Base-by-base conservation (phyloP, 805 yeast species). In the Ogataea trehalophila region DNA sequence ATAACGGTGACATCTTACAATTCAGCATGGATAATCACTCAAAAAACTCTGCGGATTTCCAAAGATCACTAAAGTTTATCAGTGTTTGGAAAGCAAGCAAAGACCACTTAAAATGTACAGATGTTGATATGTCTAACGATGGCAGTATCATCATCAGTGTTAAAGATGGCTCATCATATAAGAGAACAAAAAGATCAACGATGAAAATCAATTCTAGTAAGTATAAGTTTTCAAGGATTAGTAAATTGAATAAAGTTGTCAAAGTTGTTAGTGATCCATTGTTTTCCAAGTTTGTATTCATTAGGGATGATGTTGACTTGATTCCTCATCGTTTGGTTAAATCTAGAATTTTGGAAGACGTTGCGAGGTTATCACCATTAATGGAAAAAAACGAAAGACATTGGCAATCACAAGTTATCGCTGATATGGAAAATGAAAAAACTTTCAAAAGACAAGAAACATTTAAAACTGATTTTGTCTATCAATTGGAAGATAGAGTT, bases 71-170 rank as follows among this genome's bases (percentile, higher is more conserved):
- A 14, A 80, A 74, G 40, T 80, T 77, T 54, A 52, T 61, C 0
- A 62, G 67, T 1, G 66, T 77, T n/a, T 87, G 94, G 92, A 73
- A 67, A 33, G 87, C 91, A 0, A 72, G 77, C 46, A 78, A 77
- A 43, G 61, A 65, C 11, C 82, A 79, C 54, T 67, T 79, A 73
- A 71, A 69, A 46, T 88, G 80, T 42, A 69, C 68, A 4, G 95
- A 88, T 65, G 75, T 86, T 33, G 92, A 83, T 57, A 73, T 83
- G 39, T 77, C 85, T 2, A 69, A 66, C 16, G 86, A 83, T 57
- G 95, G 95, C 0, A 80, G 87, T 0, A 62, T 87, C 2, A 69
- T 90, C 1, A 61, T 91, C 1, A 77, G 85, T 52, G 84, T 94
- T 0, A 63, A 70, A 18, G 80, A 81, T 42, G 97, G 97, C 0